A percentile compares a stretch with the other conserved stretches of the same genome.
Conservation (phyloP, 1,139 yeast species). For the Magnusiomyces fungicola region DNA sequence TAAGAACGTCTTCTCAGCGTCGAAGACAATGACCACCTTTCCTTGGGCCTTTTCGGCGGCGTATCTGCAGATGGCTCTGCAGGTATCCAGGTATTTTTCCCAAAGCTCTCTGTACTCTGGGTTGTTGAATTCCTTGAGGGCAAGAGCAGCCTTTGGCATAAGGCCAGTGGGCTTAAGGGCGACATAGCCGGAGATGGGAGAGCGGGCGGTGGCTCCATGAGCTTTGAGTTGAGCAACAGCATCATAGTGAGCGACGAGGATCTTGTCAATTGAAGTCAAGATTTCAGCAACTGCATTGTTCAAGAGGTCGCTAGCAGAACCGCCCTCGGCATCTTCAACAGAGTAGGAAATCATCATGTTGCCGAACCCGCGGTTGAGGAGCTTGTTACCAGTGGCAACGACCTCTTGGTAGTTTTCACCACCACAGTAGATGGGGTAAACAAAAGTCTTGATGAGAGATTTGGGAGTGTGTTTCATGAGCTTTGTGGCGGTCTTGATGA, state of each 20-base stretch:
- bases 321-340: slow-evolving; percentile 87
- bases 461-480: slow-evolving; percentile 48
- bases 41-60: slow-evolving; percentile 72
- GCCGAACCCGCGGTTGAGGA: slow-evolving; percentile 67
- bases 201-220: slow-evolving; percentile 44
- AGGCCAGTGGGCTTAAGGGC: slow-evolving; percentile 94
- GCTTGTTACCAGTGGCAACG: slow-evolving; percentile 55
- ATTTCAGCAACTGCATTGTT: slow-evolving; percentile 61
- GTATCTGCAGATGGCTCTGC: slow-evolving; percentile 51
- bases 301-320: slow-evolving; percentile 37
- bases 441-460: slow-evolving; percentile 58
- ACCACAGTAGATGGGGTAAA: slow-evolving; percentile 83
- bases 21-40: slow-evolving; percentile 78
- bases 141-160: slow-evolving; percentile 65
- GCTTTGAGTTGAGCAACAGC: slow-evolving; percentile 21
- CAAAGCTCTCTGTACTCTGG: slow-evolving; percentile 50
- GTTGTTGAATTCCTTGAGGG: slow-evolving; percentile 54
- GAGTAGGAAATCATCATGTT: slow-evolving; percentile 94
- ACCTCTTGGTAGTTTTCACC: slow-evolving; percentile 76
- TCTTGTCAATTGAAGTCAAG: slow-evolving; percentile 52
- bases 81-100: slow-evolving; percentile 55
- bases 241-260: slow-evolving; percentile 71
- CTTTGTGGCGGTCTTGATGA: slow-evolving; percentile 30
- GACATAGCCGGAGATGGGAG: slow-evolving; percentile 37
- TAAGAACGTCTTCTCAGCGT: slow-evolving; percentile 83